Evolutionary conservation across 164 flowering plant genomes (phyloP).

Genomic region (Vitis rupestris): DNA sequence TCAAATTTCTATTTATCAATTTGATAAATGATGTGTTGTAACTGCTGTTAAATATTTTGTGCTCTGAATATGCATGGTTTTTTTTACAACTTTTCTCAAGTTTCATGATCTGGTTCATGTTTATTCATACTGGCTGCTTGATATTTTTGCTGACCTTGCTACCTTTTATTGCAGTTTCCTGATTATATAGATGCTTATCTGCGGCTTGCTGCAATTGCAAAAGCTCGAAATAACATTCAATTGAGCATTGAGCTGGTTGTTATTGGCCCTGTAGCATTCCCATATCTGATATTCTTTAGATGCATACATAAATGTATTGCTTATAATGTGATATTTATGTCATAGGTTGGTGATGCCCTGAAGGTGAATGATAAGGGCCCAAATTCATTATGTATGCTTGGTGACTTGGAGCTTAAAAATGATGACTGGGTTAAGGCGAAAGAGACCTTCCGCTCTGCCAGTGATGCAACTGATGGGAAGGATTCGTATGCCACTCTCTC

Average conservation of each 20-base stretch:
- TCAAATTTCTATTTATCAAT: no score
- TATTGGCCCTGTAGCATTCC: conserved; percentile 8
- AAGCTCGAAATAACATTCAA: conserved; percentile 77
- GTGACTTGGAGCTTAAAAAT: conserved; percentile 89
- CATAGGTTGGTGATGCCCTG: conserved; percentile 78
- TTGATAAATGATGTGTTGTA: no score
- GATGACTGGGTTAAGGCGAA: conserved; percentile 99
- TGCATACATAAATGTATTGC: no score
- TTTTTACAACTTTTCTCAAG: background rate
- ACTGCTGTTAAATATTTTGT: no score
- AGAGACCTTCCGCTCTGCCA: conserved; percentile 86
- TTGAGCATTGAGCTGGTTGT: conserved; percentile 86
- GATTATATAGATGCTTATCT: conserved; percentile 87
- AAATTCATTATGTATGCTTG: conserved; percentile 87
- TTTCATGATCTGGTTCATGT: background rate
- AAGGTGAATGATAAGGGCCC: conserved; percentile 87
- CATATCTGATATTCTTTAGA: no score
- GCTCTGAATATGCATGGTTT: no score
- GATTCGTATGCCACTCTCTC: conserved; percentile 89
- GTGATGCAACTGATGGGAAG: conserved; percentile 84
- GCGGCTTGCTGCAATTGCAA: conserved; percentile 94
- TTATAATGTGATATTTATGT: no score
- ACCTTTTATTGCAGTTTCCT: conserved; percentile 62
- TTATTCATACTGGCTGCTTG: background rate
- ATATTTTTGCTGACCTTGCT: conserved; percentile 1